Percentiles rank a stretch among this genome's conserved stretches.
phyloP scores from a whole-genome alignment of 108 stramenopile species.

The Nannochloropsis salina region DNA sequence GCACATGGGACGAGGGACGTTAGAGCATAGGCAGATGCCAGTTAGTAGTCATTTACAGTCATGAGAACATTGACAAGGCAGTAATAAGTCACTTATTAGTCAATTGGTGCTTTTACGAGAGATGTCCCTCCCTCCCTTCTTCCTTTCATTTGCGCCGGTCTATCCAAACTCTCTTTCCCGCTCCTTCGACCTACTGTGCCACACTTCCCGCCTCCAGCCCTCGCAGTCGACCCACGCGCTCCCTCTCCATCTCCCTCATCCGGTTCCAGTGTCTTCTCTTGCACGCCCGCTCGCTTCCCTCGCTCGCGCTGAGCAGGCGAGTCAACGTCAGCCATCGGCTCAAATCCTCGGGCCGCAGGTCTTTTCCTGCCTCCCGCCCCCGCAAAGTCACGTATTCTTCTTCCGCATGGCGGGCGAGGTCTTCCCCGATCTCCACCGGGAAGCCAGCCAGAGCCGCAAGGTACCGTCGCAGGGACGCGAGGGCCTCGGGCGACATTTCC shows the following conservation, averaged over 20 bases:
- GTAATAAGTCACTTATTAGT: too few relatives aligned
- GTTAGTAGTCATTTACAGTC: too few relatives aligned
- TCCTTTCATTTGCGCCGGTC: background rate
- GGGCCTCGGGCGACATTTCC: background rate
- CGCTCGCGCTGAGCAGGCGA: background rate
- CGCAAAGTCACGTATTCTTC: background rate
- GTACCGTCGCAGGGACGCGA: background rate
- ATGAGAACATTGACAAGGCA: too few relatives aligned
- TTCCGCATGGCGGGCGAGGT: background rate
- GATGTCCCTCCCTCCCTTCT: background rate
- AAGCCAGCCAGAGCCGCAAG: background rate
- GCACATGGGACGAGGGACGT: too few relatives aligned
- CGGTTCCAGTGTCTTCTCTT: background rate
- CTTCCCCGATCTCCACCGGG: conserved; percentile 9
- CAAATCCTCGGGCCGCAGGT: background rate
- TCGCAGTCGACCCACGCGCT: background rate
- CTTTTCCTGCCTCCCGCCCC: background rate
- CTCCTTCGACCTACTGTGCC: background rate
- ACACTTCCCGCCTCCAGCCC: background rate
- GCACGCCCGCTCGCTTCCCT: background rate
- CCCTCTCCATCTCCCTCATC: background rate
- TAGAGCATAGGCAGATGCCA: too few relatives aligned
- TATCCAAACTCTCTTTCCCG: background rate
- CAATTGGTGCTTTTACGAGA: too few relatives aligned
- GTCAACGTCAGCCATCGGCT: background rate